These are phyloP conservation scores for Xanthoconium purpureum DNA, from an alignment of 768 basidiomycete species.

Conservation along the genomic window DNA sequence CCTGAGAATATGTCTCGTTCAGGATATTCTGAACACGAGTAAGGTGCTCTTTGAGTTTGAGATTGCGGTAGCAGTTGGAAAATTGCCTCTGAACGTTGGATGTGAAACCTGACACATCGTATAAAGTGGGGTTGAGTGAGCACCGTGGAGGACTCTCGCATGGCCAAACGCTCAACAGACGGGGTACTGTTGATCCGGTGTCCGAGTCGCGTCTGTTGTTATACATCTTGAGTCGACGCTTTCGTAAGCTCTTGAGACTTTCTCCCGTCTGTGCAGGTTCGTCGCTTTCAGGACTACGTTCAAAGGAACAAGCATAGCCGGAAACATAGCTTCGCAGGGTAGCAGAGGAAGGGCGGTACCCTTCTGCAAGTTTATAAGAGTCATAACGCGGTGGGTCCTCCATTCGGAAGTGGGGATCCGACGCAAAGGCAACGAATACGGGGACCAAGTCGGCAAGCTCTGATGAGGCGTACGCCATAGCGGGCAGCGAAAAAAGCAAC, in stretches of 20 bases:
- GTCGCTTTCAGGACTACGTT: constrained; percentile 13
- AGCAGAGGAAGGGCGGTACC: neutral
- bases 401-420: constrained; percentile 1
- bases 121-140: neutral
- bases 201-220: constrained; percentile 8
- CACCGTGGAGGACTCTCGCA: constrained; percentile 2
- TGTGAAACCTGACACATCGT: neutral
- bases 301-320: neutral
- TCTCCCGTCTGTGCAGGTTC: neutral
- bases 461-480: constrained; percentile 29
- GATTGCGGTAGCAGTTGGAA: constrained; percentile 11
- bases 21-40: neutral
- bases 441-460: constrained; percentile 16
- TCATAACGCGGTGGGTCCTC: constrained; percentile 14
- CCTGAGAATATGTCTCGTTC: neutral
- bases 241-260: neutral
- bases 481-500: constrained; percentile 32
- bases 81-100: constrained; percentile 1
- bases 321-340: neutral
- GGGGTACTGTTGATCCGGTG: neutral
- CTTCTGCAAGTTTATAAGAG: constrained; percentile 9
- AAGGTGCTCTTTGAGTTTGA: neutral
- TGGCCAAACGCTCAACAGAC: neutral
- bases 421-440: constrained; percentile 31
- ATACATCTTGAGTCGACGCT: constrained; percentile 8